Evolutionary conservation across 495 filamentous ascomycete genomes (phyloP), one percentile per base, ranked within the genome.

Genomic region (Xylaria grammica): DNA sequence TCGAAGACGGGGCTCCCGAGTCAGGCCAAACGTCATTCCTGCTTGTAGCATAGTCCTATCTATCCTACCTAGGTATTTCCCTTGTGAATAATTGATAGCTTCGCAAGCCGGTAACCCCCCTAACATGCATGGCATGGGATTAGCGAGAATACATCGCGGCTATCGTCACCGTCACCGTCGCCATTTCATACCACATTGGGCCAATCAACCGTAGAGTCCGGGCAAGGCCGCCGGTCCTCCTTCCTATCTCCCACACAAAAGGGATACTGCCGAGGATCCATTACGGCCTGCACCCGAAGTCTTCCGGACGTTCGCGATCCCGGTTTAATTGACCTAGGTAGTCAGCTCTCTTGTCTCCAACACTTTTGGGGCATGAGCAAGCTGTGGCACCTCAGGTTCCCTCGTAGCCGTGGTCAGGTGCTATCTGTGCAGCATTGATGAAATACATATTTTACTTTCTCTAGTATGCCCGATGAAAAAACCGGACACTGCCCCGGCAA

Each of bases 261-360:
- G 17, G 19, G 10, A 2, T 4, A 40, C 46, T 52, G 22, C 58
- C 58, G 58, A 61, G 46, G 58, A 50, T 61, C 46, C 34, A 26
- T 61, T 17, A 10, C 57, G 57, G 57, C 45, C 20, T 48, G 38
- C 22, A 61, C 46, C 58, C 58, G 46, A 52, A 51, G 58, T 61
- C 58, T 61, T 51, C 58, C 58, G 58, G 46, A 19, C 45, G 29
- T 40, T 61, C 58, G 51, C 58, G 58, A 61, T 50, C 58, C 32
- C 46, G 58, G 48, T 29, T 61, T 6, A 13, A 51, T 7, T 17
- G n/a, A 32, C 5, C 15, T 52, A 26, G 32, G 46, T n/a, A 11
- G 32, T 29, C 34, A 30, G 49, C 17, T 61, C 32, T 4, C 32
- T 51, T 8, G 19, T 42, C 27, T n/a, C 10, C 17, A 15, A 1